Base-by-base conservation (phyloP, 2,329 filamentous ascomycete species). In the Aspergillus tubingensis region DNA sequence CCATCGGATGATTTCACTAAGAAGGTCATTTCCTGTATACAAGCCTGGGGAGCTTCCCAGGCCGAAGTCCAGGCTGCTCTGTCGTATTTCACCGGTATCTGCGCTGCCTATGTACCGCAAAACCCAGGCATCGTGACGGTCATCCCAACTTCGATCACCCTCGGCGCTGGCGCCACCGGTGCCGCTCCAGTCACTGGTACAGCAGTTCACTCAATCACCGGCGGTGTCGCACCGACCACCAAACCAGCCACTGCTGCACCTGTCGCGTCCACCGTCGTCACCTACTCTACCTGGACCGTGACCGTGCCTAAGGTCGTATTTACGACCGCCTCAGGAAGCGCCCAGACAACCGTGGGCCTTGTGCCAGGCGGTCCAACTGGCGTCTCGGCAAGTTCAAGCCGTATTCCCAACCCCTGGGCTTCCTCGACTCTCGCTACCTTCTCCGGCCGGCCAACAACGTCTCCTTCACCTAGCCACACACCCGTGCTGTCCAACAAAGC, bases 41-140 rank as follows among this genome's bases (percentile, higher is more conserved):
- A 88, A 71, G 85, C 92, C 59, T 89, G 92, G 83, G 90, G 88
- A 65, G 83, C 84, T 61, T 83, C 84, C 61, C 84, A 88, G 62
- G 81, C 85, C 49, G 85, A 91, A 73, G 83, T 94, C 68, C 82
- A 86, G 57, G 79, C 87, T 68, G 91, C 92, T 62, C 84, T 95
- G 61, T 85, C 85, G 70, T 96, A 91, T 86, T 89, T 97, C 83
- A 89, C 93, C 77, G 93, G 93, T 75, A 91, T 98, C 79, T 98
- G 94, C 81, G 92, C 90, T 60, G 80, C 84, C 56, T 88, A 89
- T 77, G 84, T 91, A 38, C 81, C 84, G 15, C 70, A 85, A 74
- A 96, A 97, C 85, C 92, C 93, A n/a, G 91, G 84, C 65, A 91
- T 98, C 70, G 86, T 91, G 72, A 96, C 90, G 53, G 87, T 85